Evolutionary conservation across 257 asterid genomes (phyloP), one percentile per base, ranked within the genome.

Genomic region (Lithospermum erythrorhizon): DNA sequence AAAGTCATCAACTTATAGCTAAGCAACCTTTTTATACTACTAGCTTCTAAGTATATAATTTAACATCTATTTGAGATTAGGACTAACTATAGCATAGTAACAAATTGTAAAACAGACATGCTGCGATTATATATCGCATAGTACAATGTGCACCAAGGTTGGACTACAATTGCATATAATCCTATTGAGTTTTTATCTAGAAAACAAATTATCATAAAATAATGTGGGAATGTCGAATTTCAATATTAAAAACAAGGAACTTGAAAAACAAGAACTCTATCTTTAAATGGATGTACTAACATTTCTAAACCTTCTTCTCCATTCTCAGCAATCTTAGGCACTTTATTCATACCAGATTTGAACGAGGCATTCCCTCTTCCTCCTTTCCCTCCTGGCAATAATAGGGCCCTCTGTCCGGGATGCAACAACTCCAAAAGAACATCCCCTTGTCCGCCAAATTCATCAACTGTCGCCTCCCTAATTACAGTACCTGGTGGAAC

Each of bases 401-500:
- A 66, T 81, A 91, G 57, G 1, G 95, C 97, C 78, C 74, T 76
- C 74, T 91, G 89, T 55, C 97, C 98, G 0, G 90, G 85, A 65
- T 73, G 77, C 75, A 91, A 73, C 79, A 91, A 60, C 78, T 91
- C 98, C 37, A 91, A 62, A 41, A 88, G 78, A 62, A 82, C 83
- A 70, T 77, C 69, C 41, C 80, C 72, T 47, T 63, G 71, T 13
- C 22, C 61, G 54, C 71, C 80, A 62, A 68, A 77, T 45, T 57
- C 66, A 2, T 86, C 91, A 41, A 53, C 76, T 65, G 83, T n/a
- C n/a, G n/a, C 70, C 79, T 88, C 94, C 69, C 86, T 82, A 61
- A 91, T 78, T 58, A 88, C 90, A 19, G 95, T 86, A 21, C 98
- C 98, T 0, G 97, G 98, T 0, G 98, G 98, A 57, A 91, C 98